Evolutionary conservation across 352 stramenopile genomes (phyloP).

Genomic region (Phytophthora aleatoria): DNA sequence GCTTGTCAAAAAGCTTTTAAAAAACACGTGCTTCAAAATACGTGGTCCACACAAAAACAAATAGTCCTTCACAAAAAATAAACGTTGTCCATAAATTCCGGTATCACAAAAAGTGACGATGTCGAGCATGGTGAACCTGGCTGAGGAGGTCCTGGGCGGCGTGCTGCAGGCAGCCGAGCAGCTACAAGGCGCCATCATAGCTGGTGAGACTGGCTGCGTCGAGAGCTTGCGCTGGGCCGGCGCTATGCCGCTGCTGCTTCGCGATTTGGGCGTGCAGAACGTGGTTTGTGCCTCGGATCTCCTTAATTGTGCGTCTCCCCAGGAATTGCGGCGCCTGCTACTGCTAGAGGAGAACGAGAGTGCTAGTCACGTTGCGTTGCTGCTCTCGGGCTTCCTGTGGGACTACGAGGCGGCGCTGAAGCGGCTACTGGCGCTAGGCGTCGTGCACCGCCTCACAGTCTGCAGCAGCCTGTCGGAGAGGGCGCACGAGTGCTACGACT

Average conservation of each 20-base stretch:
- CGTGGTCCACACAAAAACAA: conserved; percentile 4
- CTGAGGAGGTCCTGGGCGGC: conserved; percentile 58
- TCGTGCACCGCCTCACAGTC: conserved; percentile 51
- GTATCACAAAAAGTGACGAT: background rate
- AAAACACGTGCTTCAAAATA: background rate
- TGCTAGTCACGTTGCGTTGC: conserved; percentile 52
- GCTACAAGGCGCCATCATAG: conserved; percentile 53
- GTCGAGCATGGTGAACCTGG: conserved; percentile 47
- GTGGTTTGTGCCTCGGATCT: conserved; percentile 49
- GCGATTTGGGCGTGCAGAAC: conserved; percentile 59
- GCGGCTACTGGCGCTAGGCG: conserved; percentile 43
- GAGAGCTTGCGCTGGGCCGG: conserved; percentile 73
- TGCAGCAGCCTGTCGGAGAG: conserved; percentile 72
- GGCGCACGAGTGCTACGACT: conserved; percentile 74
- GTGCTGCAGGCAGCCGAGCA: conserved; percentile 63
- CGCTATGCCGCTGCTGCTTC: conserved; percentile 66
- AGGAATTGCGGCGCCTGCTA: conserved; percentile 30
- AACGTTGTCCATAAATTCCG: no score
- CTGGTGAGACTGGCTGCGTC: conserved; percentile 55
- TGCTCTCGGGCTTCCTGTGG: conserved; percentile 69
- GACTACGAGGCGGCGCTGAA: conserved; percentile 50
- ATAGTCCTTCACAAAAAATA: no score
- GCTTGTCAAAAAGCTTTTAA: conserved; percentile 9
- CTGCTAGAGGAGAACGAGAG: conserved; percentile 16
- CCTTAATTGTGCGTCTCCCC: conserved; percentile 28